These are phyloP conservation scores for Blakeslea trispora DNA, from an alignment of 371 early-diverging fungal species.

Conservation along the genomic window DNA sequence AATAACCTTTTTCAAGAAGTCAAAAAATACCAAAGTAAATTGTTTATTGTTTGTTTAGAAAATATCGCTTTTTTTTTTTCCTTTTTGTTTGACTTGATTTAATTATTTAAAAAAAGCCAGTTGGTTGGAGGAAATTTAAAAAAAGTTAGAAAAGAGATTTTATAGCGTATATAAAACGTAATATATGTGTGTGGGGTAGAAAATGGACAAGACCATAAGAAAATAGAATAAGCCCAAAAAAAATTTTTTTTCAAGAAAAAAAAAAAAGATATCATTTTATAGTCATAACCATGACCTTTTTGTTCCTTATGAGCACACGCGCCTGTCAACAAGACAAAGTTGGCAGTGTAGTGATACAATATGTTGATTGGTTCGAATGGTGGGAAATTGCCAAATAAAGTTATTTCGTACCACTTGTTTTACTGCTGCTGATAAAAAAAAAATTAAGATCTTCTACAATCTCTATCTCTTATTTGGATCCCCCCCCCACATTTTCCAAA, in stretches of 20 bases:
- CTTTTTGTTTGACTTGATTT: background rate
- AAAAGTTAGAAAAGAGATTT: no score
- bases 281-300: background rate
- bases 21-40: no score
- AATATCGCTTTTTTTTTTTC: conserved; percentile 1
- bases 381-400: conserved; percentile 20
- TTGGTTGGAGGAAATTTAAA: no score
- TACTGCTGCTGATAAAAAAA: background rate
- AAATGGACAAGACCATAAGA: no score
- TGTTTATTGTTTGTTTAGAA: background rate
- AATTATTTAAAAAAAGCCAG: no score
- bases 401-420: conserved; percentile 7
- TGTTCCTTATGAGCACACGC: background rate
- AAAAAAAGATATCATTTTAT: background rate
- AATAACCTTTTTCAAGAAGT: no score
- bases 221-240: no score
- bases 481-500: conserved; percentile 12
- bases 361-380: conserved; percentile 24
- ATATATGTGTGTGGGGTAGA: no score
- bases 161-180: no score
- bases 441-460: conserved; percentile 10
- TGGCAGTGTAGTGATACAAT: conserved; percentile 5
- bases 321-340: conserved; percentile 18
- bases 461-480: no score
- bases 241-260: no score